These are phyloP conservation scores for Sporothrix sp. DNA, from an alignment of 2,329 filamentous ascomycete species.

Conservation along the genomic window DNA sequence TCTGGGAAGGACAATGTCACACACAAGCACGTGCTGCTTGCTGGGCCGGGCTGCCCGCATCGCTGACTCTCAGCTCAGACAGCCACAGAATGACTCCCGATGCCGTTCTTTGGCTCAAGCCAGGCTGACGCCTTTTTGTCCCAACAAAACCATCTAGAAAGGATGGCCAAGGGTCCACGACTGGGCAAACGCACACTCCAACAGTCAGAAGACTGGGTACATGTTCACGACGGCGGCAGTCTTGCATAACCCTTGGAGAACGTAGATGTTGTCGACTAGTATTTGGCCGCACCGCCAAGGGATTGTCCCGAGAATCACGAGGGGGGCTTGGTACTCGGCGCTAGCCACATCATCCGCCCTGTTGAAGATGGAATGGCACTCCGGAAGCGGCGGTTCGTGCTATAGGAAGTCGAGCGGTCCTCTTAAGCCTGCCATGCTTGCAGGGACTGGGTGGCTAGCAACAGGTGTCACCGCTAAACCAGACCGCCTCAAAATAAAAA, in stretches of 20 bases:
- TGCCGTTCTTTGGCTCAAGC: too few relatives aligned
- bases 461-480: slow-evolving; percentile 10
- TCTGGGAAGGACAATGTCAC: neutral
- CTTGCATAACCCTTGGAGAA: too few relatives aligned
- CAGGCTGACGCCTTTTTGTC: too few relatives aligned
- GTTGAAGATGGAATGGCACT: slow-evolving; percentile 14
- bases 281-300: neutral
- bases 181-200: too few relatives aligned
- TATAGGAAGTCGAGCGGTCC: slow-evolving; percentile 20
- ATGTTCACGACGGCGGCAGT: too few relatives aligned
- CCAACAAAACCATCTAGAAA: too few relatives aligned
- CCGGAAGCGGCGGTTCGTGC: neutral
- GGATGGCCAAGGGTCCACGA: too few relatives aligned
- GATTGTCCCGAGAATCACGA: neutral
- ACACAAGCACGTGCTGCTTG: slow-evolving; percentile 8
- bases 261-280: neutral
- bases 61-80: neutral
- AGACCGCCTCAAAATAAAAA: slow-evolving; percentile 7
- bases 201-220: too few relatives aligned
- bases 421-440: slow-evolving; percentile 8
- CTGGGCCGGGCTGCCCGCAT: neutral
- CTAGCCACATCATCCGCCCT: slow-evolving; percentile 5
- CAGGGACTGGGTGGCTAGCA: neutral
- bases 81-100: neutral
- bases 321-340: neutral